phyloP scores from a whole-genome alignment of 371 early-diverging fungal genomes.

The Cladochytrium tenue region DNA sequence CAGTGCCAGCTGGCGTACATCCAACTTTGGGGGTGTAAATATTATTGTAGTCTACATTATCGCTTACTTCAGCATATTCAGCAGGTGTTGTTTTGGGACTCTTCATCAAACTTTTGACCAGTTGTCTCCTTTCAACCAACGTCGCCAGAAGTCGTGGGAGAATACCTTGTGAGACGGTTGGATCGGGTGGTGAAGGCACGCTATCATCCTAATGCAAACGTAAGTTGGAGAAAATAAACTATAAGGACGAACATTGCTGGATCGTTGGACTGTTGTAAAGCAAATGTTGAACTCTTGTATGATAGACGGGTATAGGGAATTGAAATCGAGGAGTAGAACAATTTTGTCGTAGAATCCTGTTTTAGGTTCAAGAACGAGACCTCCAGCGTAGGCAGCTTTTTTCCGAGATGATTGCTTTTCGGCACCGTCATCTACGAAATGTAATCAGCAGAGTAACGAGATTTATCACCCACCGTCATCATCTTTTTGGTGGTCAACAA shows the following conservation, averaged over 20 bases:
- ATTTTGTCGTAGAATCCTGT: slow-evolving; percentile 96
- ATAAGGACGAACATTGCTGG: slow-evolving; percentile 14
- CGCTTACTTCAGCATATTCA: slow-evolving; percentile 63
- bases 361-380: slow-evolving; percentile 98
- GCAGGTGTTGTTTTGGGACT: slow-evolving; percentile 59
- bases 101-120: slow-evolving; percentile 92
- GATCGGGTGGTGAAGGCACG: slow-evolving; percentile 78
- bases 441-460: slow-evolving; percentile 4
- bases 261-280: slow-evolving; percentile 93
- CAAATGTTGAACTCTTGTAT: slow-evolving; percentile 99
- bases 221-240: slow-evolving; percentile 7
- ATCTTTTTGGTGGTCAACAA: slow-evolving; percentile 51
- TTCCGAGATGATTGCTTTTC: slow-evolving; percentile 43
- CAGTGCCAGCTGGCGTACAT: slow-evolving; percentile 96
- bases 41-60: too few species aligned
- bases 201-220: slow-evolving; percentile 53
- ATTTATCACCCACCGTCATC: slow-evolving; percentile 42
- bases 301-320: slow-evolving; percentile 99
- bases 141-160: slow-evolving; percentile 89
- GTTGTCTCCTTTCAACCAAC: slow-evolving; percentile 88
- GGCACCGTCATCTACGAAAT: slow-evolving; percentile 2
- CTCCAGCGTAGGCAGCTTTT: slow-evolving; percentile 96
- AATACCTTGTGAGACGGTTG: slow-evolving; percentile 70
- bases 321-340: slow-evolving; percentile 98
- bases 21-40: too few species aligned